A percentile compares a stretch with the other conserved stretches of the same genome.
phyloP scores from a whole-genome alignment of 306 rosid genomes.

The Medicago truncatula region DNA sequence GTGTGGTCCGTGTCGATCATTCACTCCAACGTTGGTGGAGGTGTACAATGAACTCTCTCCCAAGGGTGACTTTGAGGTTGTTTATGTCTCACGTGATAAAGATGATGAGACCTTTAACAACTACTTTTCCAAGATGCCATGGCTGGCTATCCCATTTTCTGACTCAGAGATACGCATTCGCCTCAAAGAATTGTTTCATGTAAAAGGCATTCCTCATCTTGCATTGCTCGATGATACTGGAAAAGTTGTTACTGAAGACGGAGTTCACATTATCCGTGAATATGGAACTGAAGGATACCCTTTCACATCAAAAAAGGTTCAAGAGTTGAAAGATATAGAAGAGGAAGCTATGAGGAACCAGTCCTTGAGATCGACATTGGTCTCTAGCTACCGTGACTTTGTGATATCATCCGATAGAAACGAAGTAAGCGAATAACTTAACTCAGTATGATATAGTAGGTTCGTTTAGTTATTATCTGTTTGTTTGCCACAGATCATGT shows the following conservation, averaged over 20 bases:
- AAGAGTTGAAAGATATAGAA: conserved; percentile 55
- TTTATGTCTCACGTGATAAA: conserved; percentile 60
- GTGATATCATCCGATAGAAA: conserved; percentile 62
- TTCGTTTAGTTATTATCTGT: conserved; percentile 6
- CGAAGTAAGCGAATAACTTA: conserved; percentile 43
- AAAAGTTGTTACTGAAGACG: conserved; percentile 51
- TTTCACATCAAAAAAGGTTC: conserved; percentile 59
- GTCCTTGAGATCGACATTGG: conserved; percentile 58
- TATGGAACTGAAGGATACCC: conserved; percentile 67
- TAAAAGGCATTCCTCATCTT: conserved; percentile 66
- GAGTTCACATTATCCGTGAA: conserved; percentile 50
- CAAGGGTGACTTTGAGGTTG: conserved; percentile 64
- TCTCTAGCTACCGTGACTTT: conserved; percentile 56
- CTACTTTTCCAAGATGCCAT: conserved; percentile 80
- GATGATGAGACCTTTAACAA: conserved; percentile 60
- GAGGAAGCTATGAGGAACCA: conserved; percentile 62
- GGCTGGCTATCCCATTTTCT: conserved; percentile 78
- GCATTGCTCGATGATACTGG: conserved; percentile 62
- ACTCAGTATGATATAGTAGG: not conserved
- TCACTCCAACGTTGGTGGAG: conserved; percentile 64
- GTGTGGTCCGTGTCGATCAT: conserved; percentile 65
- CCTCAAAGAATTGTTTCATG: conserved; percentile 59
- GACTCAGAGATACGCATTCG: conserved; percentile 53
- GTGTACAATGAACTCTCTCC: conserved; percentile 56
- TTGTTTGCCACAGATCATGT: conserved; percentile 6